phyloP scores from a whole-genome alignment of 2,329 filamentous ascomycete species.

The Blastomyces gilchristii region DNA sequence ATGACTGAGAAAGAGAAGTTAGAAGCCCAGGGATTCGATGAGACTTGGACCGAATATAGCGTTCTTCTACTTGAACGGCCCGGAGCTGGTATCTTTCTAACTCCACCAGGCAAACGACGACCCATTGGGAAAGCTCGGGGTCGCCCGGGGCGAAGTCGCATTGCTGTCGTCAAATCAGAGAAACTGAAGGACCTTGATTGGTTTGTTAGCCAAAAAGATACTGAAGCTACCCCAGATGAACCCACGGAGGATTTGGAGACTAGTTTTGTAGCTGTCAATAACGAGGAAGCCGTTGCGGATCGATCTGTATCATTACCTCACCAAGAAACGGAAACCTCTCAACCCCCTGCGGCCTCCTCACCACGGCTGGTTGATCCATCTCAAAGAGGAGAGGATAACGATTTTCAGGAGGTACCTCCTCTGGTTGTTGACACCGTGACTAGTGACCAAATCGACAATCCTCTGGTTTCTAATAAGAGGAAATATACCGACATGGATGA shows the following conservation, averaged over 20 bases:
- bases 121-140: conserved; percentile 30
- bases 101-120: conserved; percentile 29
- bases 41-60: conserved; percentile 34
- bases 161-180: conserved; percentile 32
- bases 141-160: conserved; percentile 30
- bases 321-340: neutral
- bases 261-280: neutral
- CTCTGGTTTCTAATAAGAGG: neutral
- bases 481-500: neutral
- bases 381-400: neutral
- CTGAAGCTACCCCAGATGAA: neutral
- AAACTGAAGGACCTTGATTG: conserved; percentile 27
- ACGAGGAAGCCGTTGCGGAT: neutral
- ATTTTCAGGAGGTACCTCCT: neutral
- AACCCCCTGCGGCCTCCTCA: neutral
- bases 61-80: conserved; percentile 29
- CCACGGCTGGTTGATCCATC: neutral
- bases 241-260: neutral
- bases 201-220: conserved; percentile 21
- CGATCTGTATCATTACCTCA: neutral
- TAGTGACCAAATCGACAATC: neutral
- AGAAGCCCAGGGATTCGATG: conserved; percentile 31
- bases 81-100: conserved; percentile 33
- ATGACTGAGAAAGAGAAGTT: conserved; percentile 32
- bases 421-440: neutral